Evolutionary conservation across 257 asterid genomes (phyloP).

Genomic region (Przewalskia tangutica): DNA sequence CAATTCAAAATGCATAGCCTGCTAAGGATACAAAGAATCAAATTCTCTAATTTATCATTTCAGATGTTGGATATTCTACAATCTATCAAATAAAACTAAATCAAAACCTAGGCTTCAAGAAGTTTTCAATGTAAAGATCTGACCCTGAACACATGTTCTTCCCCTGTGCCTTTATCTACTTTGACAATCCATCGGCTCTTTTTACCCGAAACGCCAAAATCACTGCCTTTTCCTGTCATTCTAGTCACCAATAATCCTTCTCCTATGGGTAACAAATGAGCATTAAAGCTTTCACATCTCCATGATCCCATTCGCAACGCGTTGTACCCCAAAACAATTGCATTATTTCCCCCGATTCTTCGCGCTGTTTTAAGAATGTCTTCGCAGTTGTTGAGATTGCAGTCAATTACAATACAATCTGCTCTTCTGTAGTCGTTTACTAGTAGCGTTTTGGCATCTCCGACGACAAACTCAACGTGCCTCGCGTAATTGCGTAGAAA

Average conservation of each 20-base stretch:
- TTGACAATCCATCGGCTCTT: not conserved
- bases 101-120: no score
- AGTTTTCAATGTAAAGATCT: slow-evolving; percentile 14
- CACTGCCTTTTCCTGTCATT: not conserved
- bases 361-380: slow-evolving; percentile 12
- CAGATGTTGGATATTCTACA: no score
- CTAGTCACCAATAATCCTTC: slow-evolving; percentile 43
- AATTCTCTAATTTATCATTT: no score
- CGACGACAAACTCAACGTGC: slow-evolving; percentile 30
- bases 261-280: no score
- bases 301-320: slow-evolving; percentile 39
- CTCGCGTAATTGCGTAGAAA: slow-evolving; percentile 8
- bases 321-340: slow-evolving; percentile 44
- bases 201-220: not conserved
- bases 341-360: not conserved
- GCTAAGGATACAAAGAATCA: no score
- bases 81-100: no score
- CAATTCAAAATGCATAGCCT: no score
- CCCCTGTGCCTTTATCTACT: slow-evolving; percentile 48
- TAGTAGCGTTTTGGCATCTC: slow-evolving; percentile 36
- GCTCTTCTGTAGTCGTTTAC: slow-evolving; percentile 23
- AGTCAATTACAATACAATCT: slow-evolving; percentile 45
- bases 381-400: slow-evolving; percentile 38
- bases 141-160: slow-evolving; percentile 43
- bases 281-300: slow-evolving; percentile 14